phyloP scores from a whole-genome alignment of 805 yeast species.

The Tetrapisispora nanseiensis region DNA sequence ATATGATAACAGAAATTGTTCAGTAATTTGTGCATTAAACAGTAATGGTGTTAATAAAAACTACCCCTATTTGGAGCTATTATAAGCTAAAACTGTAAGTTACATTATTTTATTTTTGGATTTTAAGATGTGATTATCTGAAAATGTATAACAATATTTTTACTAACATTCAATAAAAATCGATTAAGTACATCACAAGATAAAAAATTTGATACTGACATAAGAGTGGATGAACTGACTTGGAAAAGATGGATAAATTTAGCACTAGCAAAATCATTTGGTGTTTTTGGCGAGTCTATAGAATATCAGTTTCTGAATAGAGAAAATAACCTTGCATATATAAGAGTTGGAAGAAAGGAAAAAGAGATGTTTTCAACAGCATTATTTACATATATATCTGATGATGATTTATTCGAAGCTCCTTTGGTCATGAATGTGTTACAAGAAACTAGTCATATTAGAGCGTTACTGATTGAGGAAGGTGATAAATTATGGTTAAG shows the following conservation, averaged over 20 bases:
- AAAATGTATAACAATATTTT: no score
- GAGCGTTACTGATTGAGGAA: conserved; percentile 18
- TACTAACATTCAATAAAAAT: background rate
- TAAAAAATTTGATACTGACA: conserved; percentile 13
- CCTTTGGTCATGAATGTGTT: conserved; percentile 17
- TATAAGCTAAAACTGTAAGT: conserved; percentile 15
- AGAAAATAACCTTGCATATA: conserved; percentile 17
- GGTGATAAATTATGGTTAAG: conserved; percentile 23
- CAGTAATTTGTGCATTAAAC: background rate
- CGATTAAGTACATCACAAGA: conserved; percentile 20
- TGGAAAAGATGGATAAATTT: conserved; percentile 32
- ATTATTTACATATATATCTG: conserved; percentile 26
- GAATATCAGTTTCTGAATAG: conserved; percentile 27
- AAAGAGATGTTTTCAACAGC: conserved; percentile 23
- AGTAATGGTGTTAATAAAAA: background rate
- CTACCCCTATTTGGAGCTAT: conserved; percentile 16
- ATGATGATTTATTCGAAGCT: conserved; percentile 20
- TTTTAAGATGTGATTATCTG: no score
- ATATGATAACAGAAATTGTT: background rate
- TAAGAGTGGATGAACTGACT: conserved; percentile 27
- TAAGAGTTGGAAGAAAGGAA: conserved; percentile 26
- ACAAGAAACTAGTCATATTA: conserved; percentile 17
- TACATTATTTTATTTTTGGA: background rate
- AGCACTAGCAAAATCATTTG: conserved; percentile 32
- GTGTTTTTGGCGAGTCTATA: conserved; percentile 34